Percentiles rank a stretch among this genome's conserved stretches.
These are phyloP conservation scores for Odontarrhena argentea DNA, from an alignment of 345 rosid species.

Conservation along the genomic window DNA sequence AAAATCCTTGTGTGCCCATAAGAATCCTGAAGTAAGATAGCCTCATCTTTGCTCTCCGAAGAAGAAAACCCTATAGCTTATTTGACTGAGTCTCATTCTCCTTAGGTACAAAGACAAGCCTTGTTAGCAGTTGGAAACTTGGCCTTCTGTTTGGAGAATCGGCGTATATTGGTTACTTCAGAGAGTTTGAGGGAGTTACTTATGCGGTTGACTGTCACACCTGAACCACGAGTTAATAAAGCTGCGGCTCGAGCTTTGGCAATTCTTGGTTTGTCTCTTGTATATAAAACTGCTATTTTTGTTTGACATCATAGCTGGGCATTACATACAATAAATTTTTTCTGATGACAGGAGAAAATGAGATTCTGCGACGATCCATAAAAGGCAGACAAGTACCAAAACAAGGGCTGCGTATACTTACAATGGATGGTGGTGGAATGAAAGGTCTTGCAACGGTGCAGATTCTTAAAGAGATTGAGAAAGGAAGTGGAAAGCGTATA, in stretches of 20 bases:
- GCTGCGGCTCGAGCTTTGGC: slow-evolving; percentile 99
- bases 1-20: slow-evolving; percentile 80
- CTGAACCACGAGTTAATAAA: slow-evolving; percentile 83
- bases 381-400: slow-evolving; percentile 87
- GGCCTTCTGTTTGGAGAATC: slow-evolving; percentile 93
- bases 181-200: slow-evolving; percentile 95
- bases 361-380: slow-evolving; percentile 83
- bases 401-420: slow-evolving; percentile 92
- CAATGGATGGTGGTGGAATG: slow-evolving; percentile 99
- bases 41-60: slow-evolving; percentile 14
- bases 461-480: slow-evolving; percentile 96
- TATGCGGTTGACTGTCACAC: slow-evolving; percentile 74
- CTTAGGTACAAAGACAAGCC: slow-evolving; percentile 88
- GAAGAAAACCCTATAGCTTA: slow-evolving; percentile 22
- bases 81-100: slow-evolving; percentile 37
- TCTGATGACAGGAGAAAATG: slow-evolving; percentile 85
- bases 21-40: slow-evolving; percentile 73
- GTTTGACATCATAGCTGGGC: slow-evolving; percentile 3
- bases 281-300: slow-evolving; percentile 14
- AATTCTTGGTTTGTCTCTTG: slow-evolving; percentile 73
- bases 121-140: slow-evolving; percentile 91
- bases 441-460: slow-evolving; percentile 97
- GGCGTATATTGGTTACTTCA: slow-evolving; percentile 81
- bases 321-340: slow-evolving; percentile 5
- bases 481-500: slow-evolving; percentile 90